Percentiles rank a stretch among this genome's conserved stretches.
Evolutionary conservation across 345 rosid genomes (phyloP).

Genomic region (Eucalyptus tenuipes): DNA sequence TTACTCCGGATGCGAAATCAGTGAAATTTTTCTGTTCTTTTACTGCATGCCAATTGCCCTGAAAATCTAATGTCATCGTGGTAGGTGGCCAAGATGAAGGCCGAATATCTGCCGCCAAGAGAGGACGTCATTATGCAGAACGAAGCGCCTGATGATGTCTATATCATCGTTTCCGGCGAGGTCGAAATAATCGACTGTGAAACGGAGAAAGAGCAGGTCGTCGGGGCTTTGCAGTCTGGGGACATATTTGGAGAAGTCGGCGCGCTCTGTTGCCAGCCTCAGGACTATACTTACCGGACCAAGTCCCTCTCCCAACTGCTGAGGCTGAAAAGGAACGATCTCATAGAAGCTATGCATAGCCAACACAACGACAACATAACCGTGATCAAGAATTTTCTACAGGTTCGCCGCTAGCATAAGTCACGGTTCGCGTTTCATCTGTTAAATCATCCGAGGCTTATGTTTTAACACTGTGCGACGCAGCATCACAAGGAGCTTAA

Average conservation of each 20-base stretch:
- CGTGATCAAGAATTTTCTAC: slow-evolving; percentile 67
- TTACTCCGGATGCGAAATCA: neutral
- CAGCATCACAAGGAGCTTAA: slow-evolving; percentile 55
- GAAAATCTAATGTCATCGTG: neutral
- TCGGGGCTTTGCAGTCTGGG: slow-evolving; percentile 47
- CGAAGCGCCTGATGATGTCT: slow-evolving; percentile 80
- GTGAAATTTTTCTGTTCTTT: neutral
- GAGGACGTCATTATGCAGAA: slow-evolving; percentile 84
- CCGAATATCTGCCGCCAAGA: slow-evolving; percentile 87
- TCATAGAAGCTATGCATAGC: slow-evolving; percentile 58
- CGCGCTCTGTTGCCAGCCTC: slow-evolving; percentile 65
- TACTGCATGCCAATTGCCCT: neutral
- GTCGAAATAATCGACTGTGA: slow-evolving; percentile 56
- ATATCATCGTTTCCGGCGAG: slow-evolving; percentile 77
- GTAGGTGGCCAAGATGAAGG: slow-evolving; percentile 76
- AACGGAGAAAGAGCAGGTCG: slow-evolving; percentile 36
- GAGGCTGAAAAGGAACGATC: slow-evolving; percentile 47
- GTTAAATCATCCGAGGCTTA: neutral
- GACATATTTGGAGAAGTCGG: slow-evolving; percentile 92
- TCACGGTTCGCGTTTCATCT: neutral
- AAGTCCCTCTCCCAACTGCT: slow-evolving; percentile 73
- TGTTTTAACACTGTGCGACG: neutral
- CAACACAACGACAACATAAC: slow-evolving; percentile 55
- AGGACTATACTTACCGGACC: slow-evolving; percentile 58
- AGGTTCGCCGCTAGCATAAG: slow-evolving; percentile 10